A percentile compares a stretch with the other conserved stretches of the same genome.
Conservation (phyloP, 169 alveolate species). For the Cyclospora cayetanensis region DNA sequence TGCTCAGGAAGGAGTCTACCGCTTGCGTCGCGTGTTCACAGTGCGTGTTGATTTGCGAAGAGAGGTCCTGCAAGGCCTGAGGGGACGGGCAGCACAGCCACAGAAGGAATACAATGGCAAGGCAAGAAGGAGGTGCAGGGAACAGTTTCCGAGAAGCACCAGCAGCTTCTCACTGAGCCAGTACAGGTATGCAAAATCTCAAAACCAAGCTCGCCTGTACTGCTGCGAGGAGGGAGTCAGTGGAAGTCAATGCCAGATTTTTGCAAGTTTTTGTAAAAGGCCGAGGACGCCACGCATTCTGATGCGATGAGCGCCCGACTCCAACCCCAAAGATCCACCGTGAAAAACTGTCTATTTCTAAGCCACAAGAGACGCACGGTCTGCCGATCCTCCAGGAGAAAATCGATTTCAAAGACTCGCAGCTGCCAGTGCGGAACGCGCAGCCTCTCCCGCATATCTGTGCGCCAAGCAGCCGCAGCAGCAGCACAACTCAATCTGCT, state of each 20-base stretch:
- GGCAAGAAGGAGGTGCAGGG: too few relatives aligned
- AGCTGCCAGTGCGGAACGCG: slow-evolving; percentile 39
- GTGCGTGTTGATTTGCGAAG: neutral
- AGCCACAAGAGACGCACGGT: neutral
- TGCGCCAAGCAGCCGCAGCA: slow-evolving; percentile 30
- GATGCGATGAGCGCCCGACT: too few relatives aligned
- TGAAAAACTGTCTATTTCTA: neutral
- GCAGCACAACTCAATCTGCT: neutral
- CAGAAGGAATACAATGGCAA: too few relatives aligned
- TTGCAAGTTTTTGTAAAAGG: too few relatives aligned
- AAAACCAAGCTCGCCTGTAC: too few relatives aligned
- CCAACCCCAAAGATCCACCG: too few relatives aligned
- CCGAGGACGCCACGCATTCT: too few relatives aligned
- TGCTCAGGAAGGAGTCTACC: neutral
- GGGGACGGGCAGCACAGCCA: neutral
- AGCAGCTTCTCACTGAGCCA: too few relatives aligned
- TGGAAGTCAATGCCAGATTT: too few relatives aligned
- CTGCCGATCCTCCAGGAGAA: neutral
- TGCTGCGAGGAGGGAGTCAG: too few relatives aligned
- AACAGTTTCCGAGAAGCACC: too few relatives aligned
- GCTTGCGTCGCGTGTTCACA: neutral
- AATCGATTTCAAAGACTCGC: neutral
- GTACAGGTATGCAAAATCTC: too few relatives aligned
- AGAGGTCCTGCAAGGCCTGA: neutral
- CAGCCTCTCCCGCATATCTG: slow-evolving; percentile 37